These are phyloP conservation scores for Zygoascus biomembranicola DNA, from an alignment of 805 yeast species.

Conservation along the genomic window DNA sequence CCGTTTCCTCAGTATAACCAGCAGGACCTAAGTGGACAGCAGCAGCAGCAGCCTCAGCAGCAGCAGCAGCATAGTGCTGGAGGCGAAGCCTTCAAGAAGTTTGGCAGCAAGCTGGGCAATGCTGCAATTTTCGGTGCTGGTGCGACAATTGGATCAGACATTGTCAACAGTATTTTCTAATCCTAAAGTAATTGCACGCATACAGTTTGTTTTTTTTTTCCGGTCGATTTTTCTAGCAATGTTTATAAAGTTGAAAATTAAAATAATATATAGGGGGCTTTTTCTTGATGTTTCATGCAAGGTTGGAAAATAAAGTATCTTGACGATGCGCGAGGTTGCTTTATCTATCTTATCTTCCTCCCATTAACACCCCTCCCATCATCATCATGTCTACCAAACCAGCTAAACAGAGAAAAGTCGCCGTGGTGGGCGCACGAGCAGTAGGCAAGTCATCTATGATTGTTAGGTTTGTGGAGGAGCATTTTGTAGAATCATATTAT, in stretches of 20 bases:
- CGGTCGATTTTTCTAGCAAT: neutral
- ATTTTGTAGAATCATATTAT: constrained; percentile 80
- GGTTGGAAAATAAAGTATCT: too few relatives aligned
- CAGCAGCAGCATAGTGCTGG: constrained; percentile 11
- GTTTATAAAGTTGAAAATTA: too few relatives aligned
- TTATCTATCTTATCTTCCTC: too few relatives aligned
- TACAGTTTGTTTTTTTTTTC: neutral
- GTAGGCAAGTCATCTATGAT: constrained; percentile 75
- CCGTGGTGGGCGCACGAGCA: constrained; percentile 79
- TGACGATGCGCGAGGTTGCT: too few relatives aligned
- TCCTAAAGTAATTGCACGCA: neutral
- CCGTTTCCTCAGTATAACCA: constrained; percentile 34
- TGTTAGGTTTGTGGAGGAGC: constrained; percentile 78
- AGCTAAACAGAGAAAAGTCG: constrained; percentile 41
- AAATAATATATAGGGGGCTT: too few relatives aligned
- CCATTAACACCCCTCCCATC: neutral
- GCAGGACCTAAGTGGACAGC: constrained; percentile 16
- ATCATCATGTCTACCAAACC: neutral
- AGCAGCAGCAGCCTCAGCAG: constrained; percentile 13
- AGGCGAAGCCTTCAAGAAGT: constrained; percentile 35
- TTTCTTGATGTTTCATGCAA: too few relatives aligned
- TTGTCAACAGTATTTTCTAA: constrained; percentile 38
- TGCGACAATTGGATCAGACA: constrained; percentile 80
- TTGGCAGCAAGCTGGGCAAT: constrained; percentile 76
- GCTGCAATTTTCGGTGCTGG: constrained; percentile 98